Percentiles rank a stretch among this genome's conserved stretches.
phyloP scores from a whole-genome alignment of 1,139 yeast species.

The Yarrowia galli region DNA sequence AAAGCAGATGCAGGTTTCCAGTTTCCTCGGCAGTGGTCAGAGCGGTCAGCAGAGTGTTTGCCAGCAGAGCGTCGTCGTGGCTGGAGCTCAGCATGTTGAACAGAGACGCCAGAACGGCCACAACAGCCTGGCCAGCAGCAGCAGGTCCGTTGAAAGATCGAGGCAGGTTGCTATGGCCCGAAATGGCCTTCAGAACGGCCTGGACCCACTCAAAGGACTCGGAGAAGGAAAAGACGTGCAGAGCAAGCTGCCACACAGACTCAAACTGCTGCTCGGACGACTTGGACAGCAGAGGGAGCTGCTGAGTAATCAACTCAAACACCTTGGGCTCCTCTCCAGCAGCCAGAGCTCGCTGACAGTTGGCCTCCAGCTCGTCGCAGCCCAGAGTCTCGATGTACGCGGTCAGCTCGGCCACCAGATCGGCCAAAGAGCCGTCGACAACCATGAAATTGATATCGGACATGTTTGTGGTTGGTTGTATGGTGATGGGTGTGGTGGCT shows the following conservation, averaged over 20 bases:
- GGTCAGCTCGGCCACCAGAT: slow-evolving; percentile 52
- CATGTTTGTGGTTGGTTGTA: slow-evolving; percentile 15
- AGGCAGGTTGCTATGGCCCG: slow-evolving; percentile 36
- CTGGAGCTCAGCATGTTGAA: slow-evolving; percentile 51
- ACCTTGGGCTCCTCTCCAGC: slow-evolving; percentile 39
- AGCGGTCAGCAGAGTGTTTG: slow-evolving; percentile 50
- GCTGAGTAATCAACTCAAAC: slow-evolving; percentile 47
- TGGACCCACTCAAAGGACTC: slow-evolving; percentile 50
- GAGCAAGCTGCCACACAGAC: slow-evolving; percentile 53
- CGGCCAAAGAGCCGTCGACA: slow-evolving; percentile 52
- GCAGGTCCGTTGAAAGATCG: slow-evolving; percentile 45
- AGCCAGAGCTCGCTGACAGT: slow-evolving; percentile 43
- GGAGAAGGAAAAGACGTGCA: slow-evolving; percentile 52
- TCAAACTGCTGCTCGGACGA: slow-evolving; percentile 55
- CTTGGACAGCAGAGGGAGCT: slow-evolving; percentile 47
- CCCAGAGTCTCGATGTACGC: slow-evolving; percentile 52
- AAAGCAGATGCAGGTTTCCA: slow-evolving; percentile 49
- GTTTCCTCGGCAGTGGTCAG: slow-evolving; percentile 50
- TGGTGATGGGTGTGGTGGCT: neutral
- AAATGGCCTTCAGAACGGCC: slow-evolving; percentile 48
- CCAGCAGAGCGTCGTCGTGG: slow-evolving; percentile 46
- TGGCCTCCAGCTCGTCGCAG: slow-evolving; percentile 42
- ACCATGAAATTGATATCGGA: slow-evolving; percentile 47
- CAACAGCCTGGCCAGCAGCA: slow-evolving; percentile 47
- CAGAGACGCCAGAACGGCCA: slow-evolving; percentile 53